phyloP scores from a whole-genome alignment of 129 eudicot species.

The Saussurea involucrata region DNA sequence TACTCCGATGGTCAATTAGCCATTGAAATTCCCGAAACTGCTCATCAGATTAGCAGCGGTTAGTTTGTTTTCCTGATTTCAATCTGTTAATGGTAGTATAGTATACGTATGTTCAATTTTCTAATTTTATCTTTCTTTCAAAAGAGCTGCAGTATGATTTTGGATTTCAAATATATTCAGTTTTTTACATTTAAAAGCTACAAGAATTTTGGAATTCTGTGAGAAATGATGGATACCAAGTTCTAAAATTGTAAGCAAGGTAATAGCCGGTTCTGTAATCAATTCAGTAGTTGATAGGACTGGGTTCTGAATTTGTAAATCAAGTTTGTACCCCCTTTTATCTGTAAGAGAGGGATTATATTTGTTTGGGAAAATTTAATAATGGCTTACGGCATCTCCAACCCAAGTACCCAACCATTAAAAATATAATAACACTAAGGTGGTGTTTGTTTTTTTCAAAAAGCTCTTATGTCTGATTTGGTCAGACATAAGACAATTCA shows the following conservation, averaged over 20 bases:
- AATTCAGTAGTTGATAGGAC: background rate
- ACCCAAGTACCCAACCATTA: no score
- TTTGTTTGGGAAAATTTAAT: background rate
- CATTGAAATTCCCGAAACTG: conserved; percentile 76
- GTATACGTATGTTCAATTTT: background rate
- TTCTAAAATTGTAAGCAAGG: background rate
- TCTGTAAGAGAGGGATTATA: background rate
- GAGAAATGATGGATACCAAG: background rate
- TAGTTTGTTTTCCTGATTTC: background rate
- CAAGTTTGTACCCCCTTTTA: background rate
- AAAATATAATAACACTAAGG: no score
- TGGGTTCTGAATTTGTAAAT: background rate
- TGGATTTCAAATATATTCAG: background rate
- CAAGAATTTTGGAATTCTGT: background rate
- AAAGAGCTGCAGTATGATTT: background rate
- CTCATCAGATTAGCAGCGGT: conserved; percentile 91
- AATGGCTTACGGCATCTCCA: no score
- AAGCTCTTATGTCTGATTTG: no score
- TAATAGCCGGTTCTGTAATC: background rate
- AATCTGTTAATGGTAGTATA: background rate
- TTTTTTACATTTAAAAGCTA: background rate
- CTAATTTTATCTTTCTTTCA: background rate
- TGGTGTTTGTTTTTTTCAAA: no score
- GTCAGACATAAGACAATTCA: no score
- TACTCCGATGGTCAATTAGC: conserved; percentile 24